Evolutionary conservation across 2,329 filamentous ascomycete species (phyloP).

Genomic region (Alternaria dauci): DNA sequence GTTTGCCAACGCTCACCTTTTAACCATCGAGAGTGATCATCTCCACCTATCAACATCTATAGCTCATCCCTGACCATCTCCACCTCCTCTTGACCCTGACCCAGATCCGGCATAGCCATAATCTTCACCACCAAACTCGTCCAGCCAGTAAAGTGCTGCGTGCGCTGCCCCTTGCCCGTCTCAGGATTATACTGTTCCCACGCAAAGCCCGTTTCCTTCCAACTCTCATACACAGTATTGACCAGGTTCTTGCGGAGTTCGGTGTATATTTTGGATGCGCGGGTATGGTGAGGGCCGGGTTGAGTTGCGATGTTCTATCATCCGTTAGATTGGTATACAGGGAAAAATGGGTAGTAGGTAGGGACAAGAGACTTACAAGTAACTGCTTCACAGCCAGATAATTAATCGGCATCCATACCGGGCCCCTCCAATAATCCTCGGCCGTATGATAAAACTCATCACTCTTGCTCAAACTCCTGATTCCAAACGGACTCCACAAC

Average conservation of each 20-base stretch:
- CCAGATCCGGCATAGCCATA: constrained; percentile 87
- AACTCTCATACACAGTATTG: constrained; percentile 85
- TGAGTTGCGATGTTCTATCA: constrained; percentile 69
- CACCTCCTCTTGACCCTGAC: constrained; percentile 3
- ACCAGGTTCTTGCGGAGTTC: constrained; percentile 84
- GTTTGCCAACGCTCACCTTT: no score
- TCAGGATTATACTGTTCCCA: constrained; percentile 99
- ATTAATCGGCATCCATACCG: constrained; percentile 97
- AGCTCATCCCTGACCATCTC: no score
- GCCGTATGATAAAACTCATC: constrained; percentile 85
- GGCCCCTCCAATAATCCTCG: constrained; percentile 97
- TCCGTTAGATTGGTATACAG: not conserved
- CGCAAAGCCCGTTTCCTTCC: constrained; percentile 91
- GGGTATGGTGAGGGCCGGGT: constrained; percentile 71
- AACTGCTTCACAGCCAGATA: constrained; percentile 85
- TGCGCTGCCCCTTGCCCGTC: constrained; percentile 90
- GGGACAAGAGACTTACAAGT: no score
- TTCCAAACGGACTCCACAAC: constrained; percentile 88
- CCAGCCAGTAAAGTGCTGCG: constrained; percentile 98
- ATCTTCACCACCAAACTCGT: constrained; percentile 98
- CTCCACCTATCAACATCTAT: no score
- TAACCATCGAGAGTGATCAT: no score
- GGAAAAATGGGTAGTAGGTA: no score
- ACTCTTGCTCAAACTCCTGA: constrained; percentile 85
- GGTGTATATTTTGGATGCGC: constrained; percentile 77